Base-by-base conservation (phyloP, 208 protist species). In the Phytomonas sp. region DNA sequence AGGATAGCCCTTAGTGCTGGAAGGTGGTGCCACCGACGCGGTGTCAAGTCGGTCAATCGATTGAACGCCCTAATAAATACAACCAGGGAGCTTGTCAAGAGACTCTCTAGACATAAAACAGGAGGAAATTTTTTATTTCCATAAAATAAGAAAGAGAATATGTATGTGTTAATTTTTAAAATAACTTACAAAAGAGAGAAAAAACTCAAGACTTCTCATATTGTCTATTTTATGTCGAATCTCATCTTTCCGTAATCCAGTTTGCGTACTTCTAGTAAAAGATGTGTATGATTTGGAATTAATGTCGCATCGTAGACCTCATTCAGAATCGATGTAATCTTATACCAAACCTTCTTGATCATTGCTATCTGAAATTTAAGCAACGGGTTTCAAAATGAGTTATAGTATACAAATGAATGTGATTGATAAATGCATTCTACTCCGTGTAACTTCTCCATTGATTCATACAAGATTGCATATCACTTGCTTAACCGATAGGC, bases 91-190 rank as follows among this genome's bases (percentile, higher is more conserved):
- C 34, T 32, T 14, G 16, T 52, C 8, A 45, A 56, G 26, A 49
- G 14, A 33, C n/a, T 11, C 29, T 29, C 66, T 37, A 30, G 34
- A 70, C 63, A 72, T 34, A 67, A 49, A 72, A 71, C 19, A 31
- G 26, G 40, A 31, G 10, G 23, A 64, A 71, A 64, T 49, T 56
- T 19, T 49, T 12, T 19, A 1, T 49, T 49, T 49, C 14, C 40
- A 49, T 4, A 49, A 49, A 49, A 12, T 4, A 12, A 49, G 40
- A 63, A 16, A 63, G 60, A 16, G 60, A 63, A 5, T 52, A 67
- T 67, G 64, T 67, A 19, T 67, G 33, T 49, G 3, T 49, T 23
- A 23, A 23, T 49, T 49, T 23, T 4, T 10, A 4, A 14, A 31
- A 11, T 14, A 26, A 30, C 14, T 14, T 67, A 42, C 3, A 49